phyloP scores from a whole-genome alignment of 257 asterid species.

The Nicotiana attenuata region DNA sequence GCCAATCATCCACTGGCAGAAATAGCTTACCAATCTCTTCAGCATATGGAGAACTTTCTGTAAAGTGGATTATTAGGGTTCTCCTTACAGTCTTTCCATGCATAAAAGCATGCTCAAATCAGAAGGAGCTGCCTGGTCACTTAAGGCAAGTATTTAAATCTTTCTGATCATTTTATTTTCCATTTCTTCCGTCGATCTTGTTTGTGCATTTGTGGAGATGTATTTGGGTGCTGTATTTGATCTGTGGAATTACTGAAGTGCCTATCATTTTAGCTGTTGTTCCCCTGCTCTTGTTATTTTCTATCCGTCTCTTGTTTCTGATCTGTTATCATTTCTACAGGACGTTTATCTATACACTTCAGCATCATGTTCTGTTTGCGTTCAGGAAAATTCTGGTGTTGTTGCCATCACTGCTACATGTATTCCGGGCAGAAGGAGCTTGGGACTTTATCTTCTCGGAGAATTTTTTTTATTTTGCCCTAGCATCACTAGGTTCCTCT shows the following conservation, averaged over 20 bases:
- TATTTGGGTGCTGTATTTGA: conserved; percentile 17
- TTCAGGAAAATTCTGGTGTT: conserved; percentile 66
- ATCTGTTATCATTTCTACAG: conserved; percentile 39
- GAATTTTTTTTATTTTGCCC: conserved; percentile 81
- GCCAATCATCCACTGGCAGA: conserved; percentile 45
- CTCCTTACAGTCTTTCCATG: conserved; percentile 87
- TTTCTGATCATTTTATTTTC: conserved; percentile 12
- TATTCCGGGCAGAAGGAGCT: conserved; percentile 89
- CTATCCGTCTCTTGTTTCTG: neutral
- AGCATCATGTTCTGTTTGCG: conserved; percentile 58
- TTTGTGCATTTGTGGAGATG: neutral
- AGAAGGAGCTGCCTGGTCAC: conserved; percentile 71
- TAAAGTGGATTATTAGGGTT: conserved; percentile 91
- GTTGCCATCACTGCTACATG: conserved; percentile 63
- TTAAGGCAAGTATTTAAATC: conserved; percentile 36
- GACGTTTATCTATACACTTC: conserved; percentile 71
- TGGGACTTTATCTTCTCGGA: conserved; percentile 99
- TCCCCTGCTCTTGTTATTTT: neutral
- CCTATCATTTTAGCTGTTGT: neutral
- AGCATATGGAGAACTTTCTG: conserved; percentile 79
- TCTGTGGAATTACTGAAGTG: conserved; percentile 1
- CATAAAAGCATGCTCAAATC: conserved; percentile 87
- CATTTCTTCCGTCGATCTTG: neutral
- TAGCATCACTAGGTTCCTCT: conserved; percentile 45
- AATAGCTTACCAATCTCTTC: conserved; percentile 54